Evolutionary conservation across 129 eudicot genomes (phyloP).

Genomic region (Lactuca saligna): DNA sequence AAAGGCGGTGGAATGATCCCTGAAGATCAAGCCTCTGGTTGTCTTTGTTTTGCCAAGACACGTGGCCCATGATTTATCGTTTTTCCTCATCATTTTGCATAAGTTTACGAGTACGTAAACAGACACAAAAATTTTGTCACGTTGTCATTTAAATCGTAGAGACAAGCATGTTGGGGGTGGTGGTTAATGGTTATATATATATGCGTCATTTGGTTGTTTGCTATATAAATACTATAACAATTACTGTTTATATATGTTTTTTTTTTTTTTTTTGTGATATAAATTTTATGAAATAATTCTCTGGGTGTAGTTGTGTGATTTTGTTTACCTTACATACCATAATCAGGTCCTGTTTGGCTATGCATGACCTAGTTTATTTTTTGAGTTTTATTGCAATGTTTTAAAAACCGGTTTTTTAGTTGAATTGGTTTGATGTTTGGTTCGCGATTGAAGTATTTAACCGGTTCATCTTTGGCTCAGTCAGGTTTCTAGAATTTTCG

Average conservation of each 20-base stretch:
- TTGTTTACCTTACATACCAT: not conserved
- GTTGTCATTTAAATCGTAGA: slow-evolving; percentile 20
- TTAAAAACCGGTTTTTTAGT: too few species aligned
- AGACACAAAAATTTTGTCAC: slow-evolving; percentile 29
- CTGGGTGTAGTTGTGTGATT: not conserved
- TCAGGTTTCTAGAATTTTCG: too few species aligned
- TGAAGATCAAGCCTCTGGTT: slow-evolving; percentile 65
- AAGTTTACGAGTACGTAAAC: slow-evolving; percentile 39
- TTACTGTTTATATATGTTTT: slow-evolving; percentile 3
- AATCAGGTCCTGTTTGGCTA: not conserved
- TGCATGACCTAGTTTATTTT: too few species aligned
- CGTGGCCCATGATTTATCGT: slow-evolving; percentile 65
- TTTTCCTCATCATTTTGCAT: slow-evolving; percentile 19
- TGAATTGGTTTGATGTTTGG: too few species aligned
- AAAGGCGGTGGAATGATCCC: slow-evolving; percentile 98
- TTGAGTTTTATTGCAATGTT: too few species aligned
- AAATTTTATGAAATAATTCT: slow-evolving; percentile 1
- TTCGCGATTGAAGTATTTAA: too few species aligned
- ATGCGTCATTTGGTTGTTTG: slow-evolving; percentile 11
- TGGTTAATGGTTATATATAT: too few species aligned
- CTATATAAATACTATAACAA: slow-evolving; percentile 28
- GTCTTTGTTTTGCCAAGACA: slow-evolving; percentile 58
- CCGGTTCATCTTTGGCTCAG: too few species aligned
- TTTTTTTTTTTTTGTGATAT: slow-evolving; percentile 4
- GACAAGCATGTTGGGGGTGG: slow-evolving; percentile 23